Percentiles rank a stretch among this genome's conserved stretches.
Conservation (phyloP, 2,329 filamentous ascomycete species). For the Uncinocarpus reesii region DNA sequence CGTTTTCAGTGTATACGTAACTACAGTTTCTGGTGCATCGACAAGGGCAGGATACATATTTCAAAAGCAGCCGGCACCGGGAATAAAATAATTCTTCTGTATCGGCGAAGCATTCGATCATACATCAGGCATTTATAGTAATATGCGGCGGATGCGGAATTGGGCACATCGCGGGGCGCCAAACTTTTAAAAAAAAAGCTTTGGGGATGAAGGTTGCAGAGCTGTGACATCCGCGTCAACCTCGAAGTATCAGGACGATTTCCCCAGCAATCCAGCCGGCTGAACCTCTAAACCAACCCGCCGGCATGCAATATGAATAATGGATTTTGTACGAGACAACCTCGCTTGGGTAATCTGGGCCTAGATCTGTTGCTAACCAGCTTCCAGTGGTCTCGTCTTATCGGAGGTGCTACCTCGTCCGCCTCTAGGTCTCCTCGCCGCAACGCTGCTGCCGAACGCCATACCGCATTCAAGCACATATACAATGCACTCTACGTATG, state of each 20-base stretch:
- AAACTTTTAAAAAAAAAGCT: too few relatives aligned
- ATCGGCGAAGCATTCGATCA: background rate
- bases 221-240: background rate
- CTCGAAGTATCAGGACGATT: background rate
- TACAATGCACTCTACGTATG: conserved; percentile 50
- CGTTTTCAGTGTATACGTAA: background rate
- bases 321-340: conserved; percentile 38
- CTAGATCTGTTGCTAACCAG: background rate
- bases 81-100: background rate
- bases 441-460: conserved; percentile 50
- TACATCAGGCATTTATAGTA: too few relatives aligned
- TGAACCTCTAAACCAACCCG: background rate
- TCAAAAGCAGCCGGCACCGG: background rate
- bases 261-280: background rate
- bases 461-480: conserved; percentile 51
- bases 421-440: conserved; percentile 41
- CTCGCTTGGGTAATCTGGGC: background rate
- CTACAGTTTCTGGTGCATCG: background rate
- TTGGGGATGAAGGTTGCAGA: background rate
- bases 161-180: too few relatives aligned
- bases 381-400: conserved; percentile 49
- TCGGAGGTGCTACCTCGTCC: conserved; percentile 45
- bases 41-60: background rate
- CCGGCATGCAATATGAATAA: conserved; percentile 20
- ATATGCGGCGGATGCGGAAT: too few relatives aligned